Base-by-base conservation (phyloP, 805 yeast species). In the Monosporozyma unispora region DNA sequence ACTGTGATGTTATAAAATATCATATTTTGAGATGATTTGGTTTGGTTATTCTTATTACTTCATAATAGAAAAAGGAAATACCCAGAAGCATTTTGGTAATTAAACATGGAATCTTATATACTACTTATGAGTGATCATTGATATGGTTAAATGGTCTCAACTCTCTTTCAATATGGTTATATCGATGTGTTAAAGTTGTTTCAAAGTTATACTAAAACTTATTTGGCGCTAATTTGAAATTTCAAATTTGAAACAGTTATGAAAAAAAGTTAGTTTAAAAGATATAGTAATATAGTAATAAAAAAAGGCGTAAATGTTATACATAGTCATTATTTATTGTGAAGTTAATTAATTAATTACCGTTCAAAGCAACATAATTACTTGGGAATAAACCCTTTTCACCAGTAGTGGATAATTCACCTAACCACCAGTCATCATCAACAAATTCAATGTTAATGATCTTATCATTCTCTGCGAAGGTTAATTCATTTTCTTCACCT, bases 361-460 rank as follows among this genome's bases (percentile, higher is more conserved):
- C 35, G 16, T 35, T 56, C 47, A 70, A 57, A n/a, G 67, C 50
- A 37, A 93, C 98, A 63, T 86, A 88, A 69, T 87, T 89, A 40
- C 96, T 81, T 48, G 99, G 99, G 98, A 81, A 90, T 49, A 91
- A 73, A 50, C 93, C 93, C 56, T 78, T 76, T 57, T 80, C 84
- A 43, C 96, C 96, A 29, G 80, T 70, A 14, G 46, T 51, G 50
- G 68, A 75, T 57, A 82, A 75, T 53, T 79, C 81, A 47, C 99
- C 99, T 48, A 84, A 74, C 98, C 98, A 93, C 99, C 99, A 93
- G 64, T 87, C 96, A 44, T 87, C 96, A 59, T 89, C 96, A 16
- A 87, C 84, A 66, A 87, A 85, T 58, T 89, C 95, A 54, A 93
- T 84, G 52, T 88, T 85, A 18, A 80, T 72, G 54, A 93, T 88